Conservation (phyloP, 352 stramenopile genomes). For the Phytophthora foliorum region DNA sequence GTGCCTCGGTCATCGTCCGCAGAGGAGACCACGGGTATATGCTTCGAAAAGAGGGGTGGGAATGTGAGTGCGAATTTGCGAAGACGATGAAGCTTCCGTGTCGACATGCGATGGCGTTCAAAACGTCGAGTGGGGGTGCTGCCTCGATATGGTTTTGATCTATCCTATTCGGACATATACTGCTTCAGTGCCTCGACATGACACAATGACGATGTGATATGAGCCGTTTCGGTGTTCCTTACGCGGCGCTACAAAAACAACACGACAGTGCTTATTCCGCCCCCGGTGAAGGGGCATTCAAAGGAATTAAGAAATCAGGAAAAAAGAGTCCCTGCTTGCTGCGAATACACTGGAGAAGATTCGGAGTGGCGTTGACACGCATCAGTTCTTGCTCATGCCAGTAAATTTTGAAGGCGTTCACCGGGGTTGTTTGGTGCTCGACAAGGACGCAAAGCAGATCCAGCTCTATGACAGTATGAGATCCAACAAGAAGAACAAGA, state of each 20-base stretch:
- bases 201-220: no score
- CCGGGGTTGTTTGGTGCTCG: constrained; percentile 3
- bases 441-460: not conserved
- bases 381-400: not conserved
- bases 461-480: constrained; percentile 12
- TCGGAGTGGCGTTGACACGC: not conserved
- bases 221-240: not conserved
- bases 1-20: not conserved
- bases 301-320: no score
- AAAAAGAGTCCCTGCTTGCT: not conserved
- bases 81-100: constrained; percentile 11
- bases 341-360: not conserved
- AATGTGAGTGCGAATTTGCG: constrained; percentile 22
- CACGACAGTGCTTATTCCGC: no score
- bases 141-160: no score
- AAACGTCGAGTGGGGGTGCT: no score
- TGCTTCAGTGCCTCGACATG: no score
- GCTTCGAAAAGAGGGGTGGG: not conserved
- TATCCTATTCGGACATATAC: not conserved
- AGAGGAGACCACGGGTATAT: constrained; percentile 1
- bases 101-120: constrained; percentile 12
- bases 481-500: constrained; percentile 3
- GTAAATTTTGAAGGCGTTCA: constrained; percentile 15
- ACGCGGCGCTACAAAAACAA: not conserved
- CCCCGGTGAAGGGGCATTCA: no score